Evolutionary conservation across 345 rosid genomes (phyloP), one percentile per base, ranked within the genome.

Genomic region (Citrus mangshanensis): DNA sequence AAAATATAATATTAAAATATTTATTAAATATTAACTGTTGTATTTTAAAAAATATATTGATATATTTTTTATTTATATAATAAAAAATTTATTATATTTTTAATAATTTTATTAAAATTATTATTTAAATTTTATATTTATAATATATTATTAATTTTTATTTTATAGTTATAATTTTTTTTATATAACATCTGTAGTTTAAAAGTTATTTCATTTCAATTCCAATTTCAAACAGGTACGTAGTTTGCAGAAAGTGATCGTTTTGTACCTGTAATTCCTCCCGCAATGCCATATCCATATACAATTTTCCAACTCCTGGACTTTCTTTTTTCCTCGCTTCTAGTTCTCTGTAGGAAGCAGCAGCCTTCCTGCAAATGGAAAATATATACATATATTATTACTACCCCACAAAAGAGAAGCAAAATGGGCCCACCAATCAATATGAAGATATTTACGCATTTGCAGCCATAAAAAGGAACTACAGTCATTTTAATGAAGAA

Each of bases 181-280:
- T 34, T 34, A 4, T 0, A 32, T 4, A 32, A 32, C 1, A 32
- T 3, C 0, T 4, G 0, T 32, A 32, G 5, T 32, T 32, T 32
- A 32, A 32, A 32, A 32, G 0, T 4, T 32, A 32, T 4, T n/a
- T n/a, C n/a, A 25, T 25, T 1, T 4, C 35, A 32, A 32, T 30
- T 30, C 0, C 0, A 30, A 30, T 30, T 30, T 0, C 4, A 30
- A 3, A 3, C 32, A 30, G 32, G 32, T 3, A 30, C 3, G 4
- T 3, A 30, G 32, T 30, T 30, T 30, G 0, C 60, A 32, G 67
- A 46, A 7, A 63, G 46, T 3, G 21, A 63, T 1, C 65, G 14
- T 55, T 21, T 30, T n/a, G 55, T 84, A 91, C 98, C 93, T 93
- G 97, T 42, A 93, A 80, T 82, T 92, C 99, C 84, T 89, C 89